A percentile compares a stretch with the other conserved stretches of the same genome.
Evolutionary conservation across 305 asterid species (phyloP).

Genomic region (Stenogyne calaminthoides): DNA sequence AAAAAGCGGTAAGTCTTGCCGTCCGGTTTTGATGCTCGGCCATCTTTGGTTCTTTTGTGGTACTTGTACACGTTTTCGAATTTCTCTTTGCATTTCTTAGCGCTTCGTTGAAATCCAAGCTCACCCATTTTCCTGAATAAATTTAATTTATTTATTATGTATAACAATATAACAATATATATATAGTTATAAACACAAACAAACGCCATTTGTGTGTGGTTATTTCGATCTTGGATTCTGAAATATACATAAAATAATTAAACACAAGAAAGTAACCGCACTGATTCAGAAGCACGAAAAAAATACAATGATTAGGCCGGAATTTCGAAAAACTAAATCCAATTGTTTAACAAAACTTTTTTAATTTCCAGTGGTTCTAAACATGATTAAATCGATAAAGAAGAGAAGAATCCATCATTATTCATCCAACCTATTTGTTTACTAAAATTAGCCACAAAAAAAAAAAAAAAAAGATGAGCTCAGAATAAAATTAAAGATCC

Average conservation of each 20-base stretch:
- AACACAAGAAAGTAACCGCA: background rate
- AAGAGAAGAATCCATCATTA: background rate
- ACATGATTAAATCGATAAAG: background rate
- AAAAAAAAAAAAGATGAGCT: constrained; percentile 48
- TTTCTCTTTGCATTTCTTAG: constrained; percentile 94
- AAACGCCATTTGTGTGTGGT: no score
- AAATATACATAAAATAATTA: constrained; percentile 39
- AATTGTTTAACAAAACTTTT: background rate
- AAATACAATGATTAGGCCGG: background rate
- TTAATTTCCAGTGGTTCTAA: background rate
- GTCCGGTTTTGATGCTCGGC: constrained; percentile 83
- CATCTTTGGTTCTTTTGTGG: constrained; percentile 85
- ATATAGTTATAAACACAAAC: no score
- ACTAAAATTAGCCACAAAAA: constrained; percentile 58
- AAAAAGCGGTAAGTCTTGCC: constrained; percentile 81
- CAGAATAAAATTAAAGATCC: constrained; percentile 40
- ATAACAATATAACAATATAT: no score
- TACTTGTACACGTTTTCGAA: constrained; percentile 93
- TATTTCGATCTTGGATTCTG: no score
- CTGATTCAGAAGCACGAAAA: background rate
- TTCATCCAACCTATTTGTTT: background rate
- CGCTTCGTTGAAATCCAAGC: constrained; percentile 76
- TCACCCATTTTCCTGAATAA: constrained; percentile 82
- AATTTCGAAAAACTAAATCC: background rate
- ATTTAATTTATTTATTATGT: background rate